Base-by-base conservation (phyloP, 225 moss, liverwort and hornwort genomes). In the Antitrichia curtipendula region DNA sequence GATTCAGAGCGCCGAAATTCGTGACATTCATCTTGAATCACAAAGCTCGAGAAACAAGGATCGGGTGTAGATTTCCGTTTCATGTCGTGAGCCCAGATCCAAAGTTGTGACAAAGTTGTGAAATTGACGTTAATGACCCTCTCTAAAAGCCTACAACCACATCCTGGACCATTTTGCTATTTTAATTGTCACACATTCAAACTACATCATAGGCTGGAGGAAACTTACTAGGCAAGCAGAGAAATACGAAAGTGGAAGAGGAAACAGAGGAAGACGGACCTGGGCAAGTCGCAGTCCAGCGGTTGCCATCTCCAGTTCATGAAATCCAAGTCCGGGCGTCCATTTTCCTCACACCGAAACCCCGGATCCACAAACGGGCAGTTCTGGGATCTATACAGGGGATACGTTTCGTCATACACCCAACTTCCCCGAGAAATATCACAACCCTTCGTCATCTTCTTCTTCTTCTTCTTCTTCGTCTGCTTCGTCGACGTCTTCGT, bases 241-340 rank as follows among this genome's bases (percentile, higher is more conserved):
- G 12, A 22, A n/a, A 23, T 22, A 36, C 24, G 9, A 6, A 49
- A 64, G 16, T 16, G 49, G 82, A 82, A 50, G 66, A 38, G 84
- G 10, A 32, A 50, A 24, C 43, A 56, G 23, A 47, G 11, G 70
- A 49, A 22, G 47, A 71, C 60, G 47, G 38, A 95, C 96, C 94
- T 92, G 73, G 96, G 96, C 76, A 98, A 62, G 76, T 96, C 89
- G 82, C 97, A 98, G 84, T 87, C 94, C 34, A 65, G 82, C 3
- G 96, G 97, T 89, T 98, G 95, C 97, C 97, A 98, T 84, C 97
- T 85, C 87, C 91, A 96, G 13, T 95, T 94, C 91, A 95, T 93
- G 72, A 93, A 98, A 43, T 94, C 96, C 17, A 82, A 86, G 90
- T 93, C 95, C 10, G 96, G 95, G 32, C 95, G 94, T 38, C 96